A percentile compares a stretch with the other conserved stretches of the same genome.
phyloP scores from a whole-genome alignment of 2,329 filamentous ascomycete species.

The Allantophomopsis cytisporea region DNA sequence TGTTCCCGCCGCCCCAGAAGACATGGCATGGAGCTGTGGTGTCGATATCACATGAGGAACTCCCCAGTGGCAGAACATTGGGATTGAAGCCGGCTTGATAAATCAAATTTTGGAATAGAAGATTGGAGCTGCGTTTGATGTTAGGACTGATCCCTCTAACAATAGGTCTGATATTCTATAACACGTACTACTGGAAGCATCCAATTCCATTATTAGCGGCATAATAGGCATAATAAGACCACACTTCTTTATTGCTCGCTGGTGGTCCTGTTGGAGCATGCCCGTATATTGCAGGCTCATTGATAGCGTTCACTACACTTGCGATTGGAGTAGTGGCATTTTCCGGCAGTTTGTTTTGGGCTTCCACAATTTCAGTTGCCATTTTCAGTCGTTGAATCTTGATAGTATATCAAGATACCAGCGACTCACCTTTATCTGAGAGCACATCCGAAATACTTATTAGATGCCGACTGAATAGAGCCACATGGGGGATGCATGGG shows the following conservation, averaged over 20 bases:
- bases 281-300: no score
- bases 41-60: conserved; percentile 12
- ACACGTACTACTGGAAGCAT: conserved; percentile 17
- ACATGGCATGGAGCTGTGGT: conserved; percentile 14
- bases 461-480: no score
- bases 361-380: no score
- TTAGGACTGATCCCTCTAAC: background rate
- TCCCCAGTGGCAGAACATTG: conserved; percentile 16
- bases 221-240: conserved; percentile 17
- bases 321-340: conserved; percentile 5
- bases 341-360: no score
- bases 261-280: conserved; percentile 7
- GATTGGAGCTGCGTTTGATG: conserved; percentile 11
- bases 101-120: conserved; percentile 19
- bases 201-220: conserved; percentile 18
- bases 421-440: no score
- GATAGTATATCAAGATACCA: no score
- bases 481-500: no score
- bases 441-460: no score
- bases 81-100: conserved; percentile 18
- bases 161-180: background rate
- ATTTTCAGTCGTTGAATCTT: no score
- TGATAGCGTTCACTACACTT: no score
- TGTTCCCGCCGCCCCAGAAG: conserved; percentile 14
- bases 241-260: conserved; percentile 14